Evolutionary conservation across 1,284 basidiomycete species (phyloP), one percentile per base, ranked within the genome.

Genomic region (Anthracocystis panici-leucophaei): DNA sequence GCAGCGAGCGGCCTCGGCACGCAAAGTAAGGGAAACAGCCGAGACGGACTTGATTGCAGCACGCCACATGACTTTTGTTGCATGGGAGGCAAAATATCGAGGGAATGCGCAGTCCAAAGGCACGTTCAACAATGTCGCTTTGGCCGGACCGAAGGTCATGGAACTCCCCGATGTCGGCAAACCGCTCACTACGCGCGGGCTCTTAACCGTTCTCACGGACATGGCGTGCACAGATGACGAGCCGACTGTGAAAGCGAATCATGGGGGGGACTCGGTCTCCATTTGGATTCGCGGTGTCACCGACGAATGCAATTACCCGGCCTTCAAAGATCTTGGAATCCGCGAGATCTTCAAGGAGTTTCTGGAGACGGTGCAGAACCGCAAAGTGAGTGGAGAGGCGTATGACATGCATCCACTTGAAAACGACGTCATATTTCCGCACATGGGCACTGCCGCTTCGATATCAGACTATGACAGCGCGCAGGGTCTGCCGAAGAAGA

Each of bases 21-120:
- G n/a, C n/a, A n/a, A n/a, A n/a, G n/a, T n/a, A n/a, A n/a, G n/a
- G n/a, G n/a, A n/a, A n/a, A n/a, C 6, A 18, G 3, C 25, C 31
- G 11, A 18, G 40, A 25, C 25, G 14, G 20, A 16, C 25, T 3
- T 33, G 31, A 21, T 10, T 12, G 56, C 57, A 1, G 50, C 44
- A 10, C 44, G 25, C 20, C 31, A 61, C 31, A 68, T 68, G 66
- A 63, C 59, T 2, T 63, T 54, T 21, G 20, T 68, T 25, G 60
- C 38, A 12, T 68, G 66, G 60, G 46, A 61, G 20, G 57, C 58
- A 5, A 68, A 68, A 51, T 42, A 53, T 20, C 53, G 23, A 18
- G n/a, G 9, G 5, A n/a, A 42, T 2, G 20, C 62, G 9, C 58
- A 61, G 42, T 14, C 29, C 5, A 31, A 9, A 31, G 29, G 42